Conservation (phyloP, 495 filamentous ascomycete genomes). For the Penicillium soppii region DNA sequence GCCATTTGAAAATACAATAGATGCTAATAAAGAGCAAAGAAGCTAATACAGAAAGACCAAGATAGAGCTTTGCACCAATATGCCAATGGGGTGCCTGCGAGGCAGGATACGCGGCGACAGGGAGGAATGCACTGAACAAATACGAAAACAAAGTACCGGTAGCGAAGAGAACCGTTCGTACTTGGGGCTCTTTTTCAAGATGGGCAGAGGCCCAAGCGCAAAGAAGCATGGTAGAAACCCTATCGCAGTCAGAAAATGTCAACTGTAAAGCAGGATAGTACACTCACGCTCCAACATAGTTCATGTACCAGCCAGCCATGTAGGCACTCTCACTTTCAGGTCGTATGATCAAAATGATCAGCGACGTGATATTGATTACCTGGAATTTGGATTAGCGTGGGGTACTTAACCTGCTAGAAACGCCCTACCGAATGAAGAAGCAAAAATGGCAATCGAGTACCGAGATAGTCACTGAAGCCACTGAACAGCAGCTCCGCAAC, state of each 20-base stretch:
- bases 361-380: slow-evolving; percentile 12
- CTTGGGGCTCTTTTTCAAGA: slow-evolving; percentile 15
- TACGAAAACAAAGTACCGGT: slow-evolving; percentile 17
- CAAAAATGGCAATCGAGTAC: slow-evolving; percentile 12
- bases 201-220: slow-evolving; percentile 17
- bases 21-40: slow-evolving; percentile 9
- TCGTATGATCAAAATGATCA: slow-evolving; percentile 12
- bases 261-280: neutral
- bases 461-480: slow-evolving; percentile 15
- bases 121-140: slow-evolving; percentile 12
- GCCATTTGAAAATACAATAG: slow-evolving; percentile 3
- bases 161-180: slow-evolving; percentile 18
- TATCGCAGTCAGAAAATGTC: neutral
- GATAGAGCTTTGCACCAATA: slow-evolving; percentile 14
- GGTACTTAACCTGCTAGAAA: neutral
- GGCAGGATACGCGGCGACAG: slow-evolving; percentile 13
- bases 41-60: slow-evolving; percentile 8
- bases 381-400: neutral
- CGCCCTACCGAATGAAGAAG: slow-evolving; percentile 10
- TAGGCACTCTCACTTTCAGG: slow-evolving; percentile 6
- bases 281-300: slow-evolving; percentile 17
- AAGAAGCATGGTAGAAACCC: slow-evolving; percentile 17
- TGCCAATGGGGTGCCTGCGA: slow-evolving; percentile 14
- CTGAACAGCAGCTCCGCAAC: slow-evolving; percentile 16
- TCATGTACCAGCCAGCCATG: slow-evolving; percentile 16